Percentiles rank a stretch among this genome's conserved stretches.
Evolutionary conservation across 2,329 filamentous ascomycete species (phyloP).

Genomic region (Nigrograna mackinnonii): DNA sequence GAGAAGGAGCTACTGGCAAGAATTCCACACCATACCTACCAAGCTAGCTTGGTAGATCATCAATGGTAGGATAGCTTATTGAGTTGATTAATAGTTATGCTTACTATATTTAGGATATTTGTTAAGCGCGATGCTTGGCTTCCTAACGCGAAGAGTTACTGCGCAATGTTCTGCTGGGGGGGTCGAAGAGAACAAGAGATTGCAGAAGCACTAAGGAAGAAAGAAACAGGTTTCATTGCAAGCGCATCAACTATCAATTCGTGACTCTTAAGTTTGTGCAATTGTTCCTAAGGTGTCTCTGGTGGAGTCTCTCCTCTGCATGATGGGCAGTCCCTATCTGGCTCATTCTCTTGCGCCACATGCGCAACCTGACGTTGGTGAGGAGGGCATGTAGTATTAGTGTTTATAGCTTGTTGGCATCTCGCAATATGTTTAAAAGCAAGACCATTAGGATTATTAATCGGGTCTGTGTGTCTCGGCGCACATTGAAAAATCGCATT

Average conservation of each 20-base stretch:
- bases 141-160: conserved; percentile 6
- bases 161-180: conserved; percentile 7
- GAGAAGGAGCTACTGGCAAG: conserved; percentile 5
- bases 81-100: conserved; percentile 4
- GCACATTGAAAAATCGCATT: conserved; percentile 1
- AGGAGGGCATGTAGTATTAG: neutral
- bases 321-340: conserved; percentile 4
- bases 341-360: conserved; percentile 5
- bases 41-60: conserved; percentile 9
- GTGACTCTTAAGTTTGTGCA: conserved; percentile 6
- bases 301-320: conserved; percentile 6
- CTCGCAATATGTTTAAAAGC: no score
- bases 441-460: no score
- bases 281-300: conserved; percentile 8
- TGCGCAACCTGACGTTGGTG: neutral
- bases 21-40: conserved; percentile 9
- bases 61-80: conserved; percentile 6
- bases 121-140: conserved; percentile 6
- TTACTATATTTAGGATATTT: conserved; percentile 8
- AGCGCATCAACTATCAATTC: conserved; percentile 8
- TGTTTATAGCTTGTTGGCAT: neutral
- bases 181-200: conserved; percentile 9
- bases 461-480: no score
- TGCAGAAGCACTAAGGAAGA: no score
- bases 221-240: conserved; percentile 9